Base-by-base conservation (phyloP, 768 basidiomycete genomes). In the Asterophora parasitica region DNA sequence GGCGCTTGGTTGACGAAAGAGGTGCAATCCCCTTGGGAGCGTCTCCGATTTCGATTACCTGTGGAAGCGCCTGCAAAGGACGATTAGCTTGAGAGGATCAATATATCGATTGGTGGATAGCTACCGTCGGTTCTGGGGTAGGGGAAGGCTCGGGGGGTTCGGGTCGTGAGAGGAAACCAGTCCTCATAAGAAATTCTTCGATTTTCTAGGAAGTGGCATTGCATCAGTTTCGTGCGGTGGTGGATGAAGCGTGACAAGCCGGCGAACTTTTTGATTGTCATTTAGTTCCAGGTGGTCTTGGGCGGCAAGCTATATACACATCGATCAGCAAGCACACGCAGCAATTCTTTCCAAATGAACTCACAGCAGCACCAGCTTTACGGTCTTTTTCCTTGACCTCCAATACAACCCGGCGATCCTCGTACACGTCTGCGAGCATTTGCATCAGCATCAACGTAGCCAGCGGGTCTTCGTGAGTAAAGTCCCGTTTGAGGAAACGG, bases 341-440 rank as follows among this genome's bases (percentile, higher is more conserved):
- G 12, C 36, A 20, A 13, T 9, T 13, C 2, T 7, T 11, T 7
- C 28, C 3, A 17, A n/a, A 10, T 19, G 2, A 26, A 28, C 52
- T 43, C 31, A 56, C 57, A 27, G 54, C 35, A 19, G 53, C 43
- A 5, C 47, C 33, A n/a, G 7, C 50, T 20, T 17, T 37, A 20
- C 13, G 36, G 33, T 30, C 27, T n/a, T 49, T 20, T 26, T 50
- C 42, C 33, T 58, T 47, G 8, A 20, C 31, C 5, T 47, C 46
- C 57, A 55, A 58, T 2, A 56, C 42, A 19, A 15, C 7, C 20
- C 52, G 51, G 4, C 52, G 43, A 23, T 58, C 57, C 13, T 50
- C 44, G 19, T 58, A 58, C 6, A 52, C 40, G 38, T 58, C 55
- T 5, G 55, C 57, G 26, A 58, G 32, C 55, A 58, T 56, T 35